A percentile compares a stretch with the other conserved stretches of the same genome.
Conservation (phyloP, 1,284 basidiomycete genomes). For the Heimioporus punctisporus region DNA sequence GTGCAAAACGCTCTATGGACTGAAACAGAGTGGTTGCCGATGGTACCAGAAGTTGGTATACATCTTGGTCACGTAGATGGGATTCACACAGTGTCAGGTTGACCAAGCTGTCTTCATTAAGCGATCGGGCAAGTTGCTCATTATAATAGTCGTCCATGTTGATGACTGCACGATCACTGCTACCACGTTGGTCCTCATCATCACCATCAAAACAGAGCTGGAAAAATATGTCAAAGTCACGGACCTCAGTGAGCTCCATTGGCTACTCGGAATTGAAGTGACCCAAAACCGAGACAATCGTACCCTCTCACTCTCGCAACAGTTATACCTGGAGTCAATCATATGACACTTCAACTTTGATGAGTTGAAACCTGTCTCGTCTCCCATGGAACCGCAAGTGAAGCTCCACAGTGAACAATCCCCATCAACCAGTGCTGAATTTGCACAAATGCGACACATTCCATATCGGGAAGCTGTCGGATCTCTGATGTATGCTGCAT, state of each 20-base stretch:
- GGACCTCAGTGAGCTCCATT: background rate
- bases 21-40: background rate
- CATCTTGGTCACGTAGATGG: background rate
- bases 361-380: slow-evolving; percentile 22
- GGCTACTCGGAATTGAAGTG: slow-evolving; percentile 31
- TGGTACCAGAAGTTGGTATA: background rate
- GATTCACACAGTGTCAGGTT: background rate
- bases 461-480: no score
- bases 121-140: background rate
- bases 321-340: slow-evolving; percentile 21
- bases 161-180: background rate
- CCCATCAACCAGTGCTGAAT: background rate
- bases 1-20: background rate
- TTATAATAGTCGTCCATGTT: background rate
- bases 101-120: background rate
- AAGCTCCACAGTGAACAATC: slow-evolving; percentile 10
- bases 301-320: slow-evolving; percentile 25
- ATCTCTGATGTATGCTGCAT: slow-evolving; percentile 18
- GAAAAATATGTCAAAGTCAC: background rate
- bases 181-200: background rate
- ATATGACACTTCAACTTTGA: slow-evolving; percentile 13
- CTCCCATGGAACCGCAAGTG: slow-evolving; percentile 25
- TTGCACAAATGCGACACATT: no score
- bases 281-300: slow-evolving; percentile 6
- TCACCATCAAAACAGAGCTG: background rate